Evolutionary conservation across 352 stramenopile species (phyloP).

Genomic region (Phytopythium cucurbitacearum): DNA sequence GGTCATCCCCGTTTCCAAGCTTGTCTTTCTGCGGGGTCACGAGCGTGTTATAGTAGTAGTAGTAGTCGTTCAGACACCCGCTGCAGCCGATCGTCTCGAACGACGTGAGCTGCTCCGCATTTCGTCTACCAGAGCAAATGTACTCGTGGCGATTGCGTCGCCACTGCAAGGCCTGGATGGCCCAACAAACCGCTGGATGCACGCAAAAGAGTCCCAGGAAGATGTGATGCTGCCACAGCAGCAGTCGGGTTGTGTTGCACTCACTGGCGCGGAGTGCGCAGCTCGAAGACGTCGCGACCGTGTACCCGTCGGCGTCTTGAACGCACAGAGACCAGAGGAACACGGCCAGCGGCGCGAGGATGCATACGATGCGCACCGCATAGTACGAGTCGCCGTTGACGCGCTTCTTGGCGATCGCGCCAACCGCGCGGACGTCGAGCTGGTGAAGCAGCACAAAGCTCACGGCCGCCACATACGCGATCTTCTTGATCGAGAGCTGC

Average conservation of each 20-base stretch:
- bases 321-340: slow-evolving; percentile 23
- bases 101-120: slow-evolving; percentile 14
- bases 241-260: slow-evolving; percentile 14
- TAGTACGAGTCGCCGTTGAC: slow-evolving; percentile 37
- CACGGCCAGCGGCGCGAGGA: slow-evolving; percentile 18
- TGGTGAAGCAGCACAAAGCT: slow-evolving; percentile 30
- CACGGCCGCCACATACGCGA: slow-evolving; percentile 24
- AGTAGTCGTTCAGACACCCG: slow-evolving; percentile 20
- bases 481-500: slow-evolving; percentile 22
- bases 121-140: slow-evolving; percentile 10
- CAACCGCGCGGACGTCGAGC: slow-evolving; percentile 23
- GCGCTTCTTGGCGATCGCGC: slow-evolving; percentile 30
- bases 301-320: slow-evolving; percentile 12
- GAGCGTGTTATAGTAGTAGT: slow-evolving; percentile 41
- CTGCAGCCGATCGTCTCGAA: slow-evolving; percentile 28
- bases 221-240: slow-evolving; percentile 27
- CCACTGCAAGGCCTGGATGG: slow-evolving; percentile 30
- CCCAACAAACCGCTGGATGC: slow-evolving; percentile 19
- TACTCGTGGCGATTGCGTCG: slow-evolving; percentile 21
- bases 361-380: slow-evolving; percentile 23
- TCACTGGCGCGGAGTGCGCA: slow-evolving; percentile 19
- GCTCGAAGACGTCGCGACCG: slow-evolving; percentile 10
- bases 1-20: neutral
- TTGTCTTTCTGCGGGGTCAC: slow-evolving; percentile 11
- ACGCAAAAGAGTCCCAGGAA: slow-evolving; percentile 16